Base-by-base conservation (phyloP, 257 asterid species). In the Parsonsia alboflavescens region DNA sequence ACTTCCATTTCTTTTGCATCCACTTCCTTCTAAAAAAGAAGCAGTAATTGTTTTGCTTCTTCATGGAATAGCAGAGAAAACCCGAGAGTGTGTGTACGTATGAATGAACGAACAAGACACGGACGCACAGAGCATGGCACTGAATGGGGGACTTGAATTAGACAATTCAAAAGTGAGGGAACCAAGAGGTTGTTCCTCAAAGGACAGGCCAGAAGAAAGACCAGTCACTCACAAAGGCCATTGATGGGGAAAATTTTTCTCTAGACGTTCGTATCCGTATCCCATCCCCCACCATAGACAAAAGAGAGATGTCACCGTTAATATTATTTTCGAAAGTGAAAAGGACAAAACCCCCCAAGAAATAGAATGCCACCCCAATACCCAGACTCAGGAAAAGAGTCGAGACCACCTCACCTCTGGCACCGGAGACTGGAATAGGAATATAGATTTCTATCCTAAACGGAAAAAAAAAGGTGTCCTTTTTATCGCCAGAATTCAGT, bases 291-390 rank as follows among this genome's bases (percentile, higher is more conserved):
- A 76, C 68, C 75, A 72, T 17, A 22, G 36, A 42, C 46, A 42
- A 52, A 50, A 66, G 67, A 68, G 63, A 53, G 36, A 33, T 33
- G 78, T 7, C 68, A 66, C 46, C 5, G 46, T 63, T 62, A 33
- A 24, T 16, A 16, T 15, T 33, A 16, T 21, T 42, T n/a, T 68
- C 70, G 76, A 79, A 73, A 12, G 39, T 28, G 85, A 76, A 73
- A 82, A 74, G 71, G 82, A 77, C 84, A 21, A 66, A 3, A n/a
- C n/a, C n/a, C 57, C 41, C 66, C 58, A 66, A 33, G 39, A n/a
- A n/a, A n/a, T n/a, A 70, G 72, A 78, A 75, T 77, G 49, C 75
- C 50, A 33, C n/a, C n/a, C 39, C 33, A 10, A 10, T 12, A 24
- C 0, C 33, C 13, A 17, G 13, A 53, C 21, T 24, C 56, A 36